Base-by-base conservation (phyloP, 805 yeast species). In the Dipodascus albidus region DNA sequence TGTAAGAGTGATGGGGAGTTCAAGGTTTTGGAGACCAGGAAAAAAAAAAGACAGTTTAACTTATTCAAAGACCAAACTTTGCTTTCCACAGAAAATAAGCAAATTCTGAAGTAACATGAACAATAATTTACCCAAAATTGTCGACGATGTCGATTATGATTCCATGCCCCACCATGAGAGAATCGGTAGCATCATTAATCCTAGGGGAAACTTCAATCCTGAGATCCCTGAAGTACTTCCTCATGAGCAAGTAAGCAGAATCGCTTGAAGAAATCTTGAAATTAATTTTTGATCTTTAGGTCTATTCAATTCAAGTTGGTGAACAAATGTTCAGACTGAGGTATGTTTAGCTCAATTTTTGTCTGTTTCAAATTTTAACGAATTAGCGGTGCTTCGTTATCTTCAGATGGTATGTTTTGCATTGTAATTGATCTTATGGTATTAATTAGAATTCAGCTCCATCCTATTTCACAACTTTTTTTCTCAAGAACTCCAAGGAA, bases 371-470 rank as follows among this genome's bases (percentile, higher is more conserved):
- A n/a, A n/a, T n/a, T n/a, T n/a, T n/a, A n/a, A n/a, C n/a, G n/a
- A n/a, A n/a, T n/a, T 17, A 82, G 88, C 62, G 96, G 96, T 0
- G 90, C 93, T 0, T 87, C 96, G 1, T 68, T 89, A 41, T 83
- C 88, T 23, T 85, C 85, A 1, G 96, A 89, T 68, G 83, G 83
- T 0, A 31, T 20, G 51, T 49, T 3, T 49, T 14, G 9, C 9
- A 22, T 21, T 15, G 15, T 19, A 9, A 48, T 47, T 47, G 27
- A 21, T 22, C 23, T 4, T 47, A n/a, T n/a, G n/a, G n/a, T n/a
- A n/a, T 15, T 47, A 21, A 4, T 38, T 6, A 38, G 9, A 6
- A 38, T 38, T 38, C 31, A 47, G 49, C 49, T 23, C 97, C 97
- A 0, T 86, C 95, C 2, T 88, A 85, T 64, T 90, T 89, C 71